A percentile compares a stretch with the other conserved stretches of the same genome.
Evolutionary conservation across 2,329 filamentous ascomycete genomes (phyloP).

Genomic region (Alternaria ventricosa): DNA sequence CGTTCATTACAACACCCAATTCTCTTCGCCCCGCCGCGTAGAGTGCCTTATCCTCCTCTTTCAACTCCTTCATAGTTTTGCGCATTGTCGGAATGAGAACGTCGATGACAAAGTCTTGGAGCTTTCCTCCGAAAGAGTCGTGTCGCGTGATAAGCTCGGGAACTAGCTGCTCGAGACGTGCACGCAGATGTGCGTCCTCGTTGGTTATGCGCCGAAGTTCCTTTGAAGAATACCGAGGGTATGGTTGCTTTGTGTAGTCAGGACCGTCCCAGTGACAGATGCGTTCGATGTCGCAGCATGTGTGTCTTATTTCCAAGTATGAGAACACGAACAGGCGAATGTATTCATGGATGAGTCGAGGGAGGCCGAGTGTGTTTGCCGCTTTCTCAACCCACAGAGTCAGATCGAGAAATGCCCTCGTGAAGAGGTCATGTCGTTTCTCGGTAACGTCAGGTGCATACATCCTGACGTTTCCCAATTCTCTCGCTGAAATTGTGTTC

Average conservation of each 20-base stretch:
- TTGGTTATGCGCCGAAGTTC: background rate
- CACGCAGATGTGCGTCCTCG: background rate
- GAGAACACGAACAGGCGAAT: background rate
- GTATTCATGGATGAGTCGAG: rapidly evolving
- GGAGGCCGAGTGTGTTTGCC: rapidly evolving
- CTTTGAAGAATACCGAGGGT: background rate
- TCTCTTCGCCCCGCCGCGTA: background rate
- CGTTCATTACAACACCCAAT: background rate
- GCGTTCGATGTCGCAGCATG: background rate
- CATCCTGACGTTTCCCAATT: rapidly evolving
- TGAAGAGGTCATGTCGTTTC: rapidly evolving
- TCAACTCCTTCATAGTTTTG: background rate
- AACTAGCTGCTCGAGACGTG: background rate
- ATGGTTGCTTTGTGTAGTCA: background rate
- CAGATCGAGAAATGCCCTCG: background rate
- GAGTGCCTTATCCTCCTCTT: background rate
- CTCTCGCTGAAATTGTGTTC: rapidly evolving
- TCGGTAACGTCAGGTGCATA: too few species aligned
- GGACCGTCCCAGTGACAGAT: rapidly evolving
- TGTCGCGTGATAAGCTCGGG: background rate
- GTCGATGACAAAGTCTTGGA: background rate
- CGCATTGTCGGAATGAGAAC: background rate
- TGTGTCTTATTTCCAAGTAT: background rate
- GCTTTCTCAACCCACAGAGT: background rate
- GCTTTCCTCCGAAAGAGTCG: background rate